Evolutionary conservation across 768 basidiomycete genomes (phyloP), one percentile per base, ranked within the genome.

Genomic region (Candolleomyces eurysporus): DNA sequence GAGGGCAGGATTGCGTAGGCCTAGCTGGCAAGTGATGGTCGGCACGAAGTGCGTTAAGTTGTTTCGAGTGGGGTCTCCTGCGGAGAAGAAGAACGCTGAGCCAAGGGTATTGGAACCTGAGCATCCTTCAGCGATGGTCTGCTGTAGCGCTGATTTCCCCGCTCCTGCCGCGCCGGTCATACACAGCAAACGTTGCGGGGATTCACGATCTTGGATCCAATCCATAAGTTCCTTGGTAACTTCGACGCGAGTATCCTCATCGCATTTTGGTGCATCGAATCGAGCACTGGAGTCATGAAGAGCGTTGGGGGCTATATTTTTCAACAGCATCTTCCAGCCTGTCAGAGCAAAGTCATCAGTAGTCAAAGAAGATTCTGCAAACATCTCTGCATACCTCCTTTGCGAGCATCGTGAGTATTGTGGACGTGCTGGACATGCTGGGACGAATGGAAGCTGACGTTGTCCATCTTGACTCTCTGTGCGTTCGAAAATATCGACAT

Each of bases 21-120:
- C 58, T 22, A 59, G 9, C n/a, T 59, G 58, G 49, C 40, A 59
- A 22, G 58, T 48, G 49, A 59, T 50, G 26, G 58, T 59, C 2
- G 58, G 48, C 17, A 59, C 19, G n/a, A 59, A 5, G 3, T 17
- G 26, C 2, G 48, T 36, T 11, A 32, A 8, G 48, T 42, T 39
- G 32, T 59, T 52, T 3, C 58, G 48, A 21, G 48, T 10, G 3
- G 7, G 11, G 16, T 48, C 48, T 42, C n/a, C 16, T 10, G 31
- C n/a, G 17, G 48, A 51, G 49, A 59, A 59, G 58, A 50, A 51
- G 48, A 59, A 59, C 9, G 48, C 22, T 10, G 58, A 48, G 11
- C 32, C 58, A 11, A 59, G 48, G 11, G 51, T 36, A 2, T 46
- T 22, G 36, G 13, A 9, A 4, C 14, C 36, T 4, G 21, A 10